phyloP scores from a whole-genome alignment of 164 flowering plant species.

The Chimonanthus praecox region DNA sequence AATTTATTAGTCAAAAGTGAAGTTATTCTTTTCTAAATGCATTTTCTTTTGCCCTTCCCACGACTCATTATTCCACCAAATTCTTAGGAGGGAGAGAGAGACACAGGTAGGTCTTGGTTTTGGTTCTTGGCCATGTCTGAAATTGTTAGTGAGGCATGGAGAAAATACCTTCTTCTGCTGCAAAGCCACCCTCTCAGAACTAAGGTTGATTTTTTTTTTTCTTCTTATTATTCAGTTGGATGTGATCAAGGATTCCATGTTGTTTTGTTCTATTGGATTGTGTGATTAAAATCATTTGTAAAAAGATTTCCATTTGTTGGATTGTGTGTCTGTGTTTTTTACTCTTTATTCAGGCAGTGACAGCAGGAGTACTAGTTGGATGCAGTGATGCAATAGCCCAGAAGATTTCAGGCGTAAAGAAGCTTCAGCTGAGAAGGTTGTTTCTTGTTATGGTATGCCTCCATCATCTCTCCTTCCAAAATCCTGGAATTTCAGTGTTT shows the following conservation, averaged over 20 bases:
- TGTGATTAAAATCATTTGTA: background rate
- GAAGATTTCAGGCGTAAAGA: slow-evolving; percentile 69
- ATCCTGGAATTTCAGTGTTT: background rate
- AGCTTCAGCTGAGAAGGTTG: slow-evolving; percentile 60
- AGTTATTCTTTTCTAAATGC: too few species aligned
- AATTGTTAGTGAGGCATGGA: slow-evolving; percentile 42
- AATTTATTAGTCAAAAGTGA: too few species aligned
- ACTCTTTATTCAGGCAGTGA: slow-evolving; percentile 48
- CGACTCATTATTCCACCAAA: background rate
- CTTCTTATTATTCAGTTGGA: background rate
- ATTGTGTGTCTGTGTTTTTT: slow-evolving; percentile 1
- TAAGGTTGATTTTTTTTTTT: slow-evolving; percentile 34
- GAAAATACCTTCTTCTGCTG: slow-evolving; percentile 50
- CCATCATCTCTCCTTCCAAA: background rate
- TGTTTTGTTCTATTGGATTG: background rate
- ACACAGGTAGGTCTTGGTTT: background rate
- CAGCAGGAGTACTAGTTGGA: slow-evolving; percentile 66
- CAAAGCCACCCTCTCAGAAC: slow-evolving; percentile 68
- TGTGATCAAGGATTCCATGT: background rate
- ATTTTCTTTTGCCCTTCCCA: too few species aligned
- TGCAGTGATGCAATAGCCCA: slow-evolving; percentile 64
- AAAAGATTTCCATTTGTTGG: slow-evolving; percentile 3
- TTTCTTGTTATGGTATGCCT: slow-evolving; percentile 56
- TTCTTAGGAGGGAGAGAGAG: background rate
- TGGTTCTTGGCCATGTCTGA: slow-evolving; percentile 39